These are phyloP conservation scores for Fonsecaea pugnacius DNA, from an alignment of 2,329 filamentous ascomycete genomes.

Conservation along the genomic window DNA sequence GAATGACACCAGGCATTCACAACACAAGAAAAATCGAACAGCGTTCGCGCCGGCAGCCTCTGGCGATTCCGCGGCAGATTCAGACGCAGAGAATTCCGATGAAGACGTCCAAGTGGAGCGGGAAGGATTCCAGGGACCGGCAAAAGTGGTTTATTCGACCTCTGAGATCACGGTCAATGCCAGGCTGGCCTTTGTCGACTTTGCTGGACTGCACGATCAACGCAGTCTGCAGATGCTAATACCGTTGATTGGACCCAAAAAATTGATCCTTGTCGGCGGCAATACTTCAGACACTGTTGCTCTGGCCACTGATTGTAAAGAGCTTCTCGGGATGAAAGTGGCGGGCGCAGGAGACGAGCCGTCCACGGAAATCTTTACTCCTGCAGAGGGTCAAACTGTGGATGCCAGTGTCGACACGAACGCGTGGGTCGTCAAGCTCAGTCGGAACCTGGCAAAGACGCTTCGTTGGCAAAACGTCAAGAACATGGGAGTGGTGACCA, in stretches of 20 bases:
- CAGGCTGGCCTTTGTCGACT: conserved; percentile 85
- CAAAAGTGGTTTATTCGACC: conserved; percentile 70
- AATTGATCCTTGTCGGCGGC: conserved; percentile 89
- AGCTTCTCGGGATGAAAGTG: conserved; percentile 59
- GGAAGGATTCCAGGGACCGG: conserved; percentile 64
- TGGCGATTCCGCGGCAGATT: conserved; percentile 52
- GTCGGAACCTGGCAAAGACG: conserved; percentile 79
- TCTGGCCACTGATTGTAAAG: conserved; percentile 79
- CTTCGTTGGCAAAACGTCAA: conserved; percentile 95
- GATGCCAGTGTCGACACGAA: conserved; percentile 97
- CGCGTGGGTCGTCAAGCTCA: conserved; percentile 92
- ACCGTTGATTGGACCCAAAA: conserved; percentile 88
- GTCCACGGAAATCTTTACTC: conserved; percentile 76
- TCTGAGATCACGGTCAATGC: conserved; percentile 71
- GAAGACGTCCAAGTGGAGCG: conserved; percentile 57
- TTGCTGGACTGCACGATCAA: conserved; percentile 88
- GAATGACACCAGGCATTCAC: conserved; percentile 45
- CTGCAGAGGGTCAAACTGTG: conserved; percentile 71
- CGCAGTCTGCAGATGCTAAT: conserved; percentile 93
- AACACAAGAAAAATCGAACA: conserved; percentile 39
- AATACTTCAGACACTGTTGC: conserved; percentile 75
- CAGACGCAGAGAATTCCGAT: conserved; percentile 61
- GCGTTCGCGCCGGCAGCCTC: conserved; percentile 32
- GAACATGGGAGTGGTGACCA: conserved; percentile 86
- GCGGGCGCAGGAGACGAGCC: conserved; percentile 50